These are phyloP conservation scores for Colletotrichum paranaense DNA, from an alignment of 2,329 filamentous ascomycete species.

Conservation along the genomic window DNA sequence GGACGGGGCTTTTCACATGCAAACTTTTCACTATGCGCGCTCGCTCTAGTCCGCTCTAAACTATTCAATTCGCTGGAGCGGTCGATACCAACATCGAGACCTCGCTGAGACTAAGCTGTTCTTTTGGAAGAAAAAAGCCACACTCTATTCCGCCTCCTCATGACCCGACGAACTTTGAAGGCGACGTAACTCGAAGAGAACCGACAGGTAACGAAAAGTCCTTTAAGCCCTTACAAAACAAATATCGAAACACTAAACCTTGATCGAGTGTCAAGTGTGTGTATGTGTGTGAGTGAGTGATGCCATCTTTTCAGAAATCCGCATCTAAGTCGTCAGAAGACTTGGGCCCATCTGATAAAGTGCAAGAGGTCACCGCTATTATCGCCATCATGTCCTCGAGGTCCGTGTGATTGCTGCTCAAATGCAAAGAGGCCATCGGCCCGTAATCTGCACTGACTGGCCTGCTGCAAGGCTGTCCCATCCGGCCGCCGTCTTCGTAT, in stretches of 20 bases:
- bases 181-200: slow-evolving; percentile 29
- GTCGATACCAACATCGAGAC: slow-evolving; percentile 33
- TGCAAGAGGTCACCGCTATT: slow-evolving; percentile 26
- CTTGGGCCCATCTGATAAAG: slow-evolving; percentile 24
- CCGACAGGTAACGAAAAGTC: slow-evolving; percentile 25
- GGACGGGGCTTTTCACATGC: slow-evolving; percentile 3
- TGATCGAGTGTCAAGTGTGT: slow-evolving; percentile 8
- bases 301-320: slow-evolving; percentile 12
- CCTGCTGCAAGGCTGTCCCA: slow-evolving; percentile 7
- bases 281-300: neutral
- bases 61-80: slow-evolving; percentile 35
- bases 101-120: slow-evolving; percentile 31
- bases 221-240: slow-evolving; percentile 28
- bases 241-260: slow-evolving; percentile 24
- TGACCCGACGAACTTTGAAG: slow-evolving; percentile 23
- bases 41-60: slow-evolving; percentile 12
- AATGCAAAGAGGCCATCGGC: slow-evolving; percentile 25
- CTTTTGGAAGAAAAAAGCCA: slow-evolving; percentile 22
- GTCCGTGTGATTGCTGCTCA: slow-evolving; percentile 29
- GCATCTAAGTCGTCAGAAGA: slow-evolving; percentile 16
- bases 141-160: slow-evolving; percentile 27
- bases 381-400: slow-evolving; percentile 27
- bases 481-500: slow-evolving; percentile 20
- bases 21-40: neutral
- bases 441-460: slow-evolving; percentile 27